phyloP scores from a whole-genome alignment of 108 stramenopile genomes.

The Cyclotella choctawhatcheeana region DNA sequence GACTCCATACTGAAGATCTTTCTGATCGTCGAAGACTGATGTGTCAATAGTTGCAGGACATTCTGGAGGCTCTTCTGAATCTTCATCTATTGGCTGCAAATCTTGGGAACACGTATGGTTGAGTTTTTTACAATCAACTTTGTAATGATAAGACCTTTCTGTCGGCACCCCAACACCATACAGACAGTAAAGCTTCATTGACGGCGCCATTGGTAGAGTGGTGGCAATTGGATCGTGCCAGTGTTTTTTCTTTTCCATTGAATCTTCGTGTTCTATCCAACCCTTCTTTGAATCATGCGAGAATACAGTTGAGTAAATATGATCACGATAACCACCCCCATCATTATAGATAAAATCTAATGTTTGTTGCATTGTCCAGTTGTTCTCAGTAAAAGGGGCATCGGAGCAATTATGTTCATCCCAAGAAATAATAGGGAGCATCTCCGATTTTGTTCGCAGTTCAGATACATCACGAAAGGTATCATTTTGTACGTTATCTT shows the following conservation, averaged over 20 bases:
- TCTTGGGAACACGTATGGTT: constrained; percentile 5
- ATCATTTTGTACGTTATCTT: constrained; percentile 7
- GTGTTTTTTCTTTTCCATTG: constrained; percentile 35
- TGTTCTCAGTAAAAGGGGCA: constrained; percentile 9
- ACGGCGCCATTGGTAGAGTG: constrained; percentile 83
- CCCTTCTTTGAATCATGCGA: constrained; percentile 39
- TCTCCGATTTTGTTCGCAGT: neutral
- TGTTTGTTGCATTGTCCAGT: constrained; percentile 35
- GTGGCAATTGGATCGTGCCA: constrained; percentile 81
- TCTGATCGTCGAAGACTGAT: constrained; percentile 50
- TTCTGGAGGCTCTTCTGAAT: constrained; percentile 36
- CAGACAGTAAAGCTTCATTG: constrained; percentile 85
- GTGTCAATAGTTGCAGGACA: constrained; percentile 74
- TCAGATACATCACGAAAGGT: neutral
- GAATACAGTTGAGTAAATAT: constrained; percentile 44
- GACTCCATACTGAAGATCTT: constrained; percentile 66
- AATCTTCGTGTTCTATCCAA: constrained; percentile 35
- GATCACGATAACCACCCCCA: constrained; percentile 60
- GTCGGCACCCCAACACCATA: constrained; percentile 86
- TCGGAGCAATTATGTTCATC: constrained; percentile 29
- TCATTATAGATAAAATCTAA: constrained; percentile 60
- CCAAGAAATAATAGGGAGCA: constrained; percentile 34
- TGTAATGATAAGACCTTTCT: constrained; percentile 84
- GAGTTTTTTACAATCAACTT: constrained; percentile 52
- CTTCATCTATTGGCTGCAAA: no score